Evolutionary conservation across 768 basidiomycete species (phyloP).

Genomic region (Hysterangium stoloniferum): DNA sequence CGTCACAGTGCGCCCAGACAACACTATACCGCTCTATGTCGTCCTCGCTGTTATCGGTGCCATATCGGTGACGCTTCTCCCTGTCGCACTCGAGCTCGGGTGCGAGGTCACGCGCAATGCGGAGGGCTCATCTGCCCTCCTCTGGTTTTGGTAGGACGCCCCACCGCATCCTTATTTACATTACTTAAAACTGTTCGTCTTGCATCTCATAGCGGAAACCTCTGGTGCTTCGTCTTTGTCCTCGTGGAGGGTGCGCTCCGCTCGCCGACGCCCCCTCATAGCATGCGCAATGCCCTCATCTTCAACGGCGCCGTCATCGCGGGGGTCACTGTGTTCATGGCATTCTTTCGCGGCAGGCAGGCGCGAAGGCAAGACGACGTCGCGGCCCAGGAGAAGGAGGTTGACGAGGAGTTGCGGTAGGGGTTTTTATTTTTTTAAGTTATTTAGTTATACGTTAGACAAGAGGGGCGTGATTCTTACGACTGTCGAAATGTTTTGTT

Average conservation of each 20-base stretch:
- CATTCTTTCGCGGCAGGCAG: slow-evolving; percentile 44
- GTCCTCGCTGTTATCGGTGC: slow-evolving; percentile 65
- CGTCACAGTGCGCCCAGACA: slow-evolving; percentile 48
- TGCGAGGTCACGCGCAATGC: slow-evolving; percentile 76
- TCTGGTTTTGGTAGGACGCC: slow-evolving; percentile 65
- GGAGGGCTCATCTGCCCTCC: slow-evolving; percentile 63
- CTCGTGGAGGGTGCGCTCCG: slow-evolving; percentile 60
- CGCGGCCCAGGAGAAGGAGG: neutral
- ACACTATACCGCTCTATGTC: slow-evolving; percentile 51
- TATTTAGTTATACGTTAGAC: too few species aligned
- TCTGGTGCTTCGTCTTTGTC: slow-evolving; percentile 51
- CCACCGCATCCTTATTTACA: neutral
- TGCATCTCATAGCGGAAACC: slow-evolving; percentile 45
- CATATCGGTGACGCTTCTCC: slow-evolving; percentile 59
- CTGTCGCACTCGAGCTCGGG: slow-evolving; percentile 68
- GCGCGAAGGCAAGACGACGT: neutral
- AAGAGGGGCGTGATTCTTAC: too few species aligned
- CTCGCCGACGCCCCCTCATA: slow-evolving; percentile 61
- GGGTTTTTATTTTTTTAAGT: too few species aligned
- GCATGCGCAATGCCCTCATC: slow-evolving; percentile 62
- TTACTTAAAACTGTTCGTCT: slow-evolving; percentile 6
- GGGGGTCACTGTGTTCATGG: slow-evolving; percentile 31
- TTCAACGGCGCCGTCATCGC: slow-evolving; percentile 52
- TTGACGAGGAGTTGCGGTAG: neutral
- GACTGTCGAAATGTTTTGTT: too few species aligned